Conservation (phyloP, 495 filamentous ascomycete species). For the Aspergillus haitiensis region DNA sequence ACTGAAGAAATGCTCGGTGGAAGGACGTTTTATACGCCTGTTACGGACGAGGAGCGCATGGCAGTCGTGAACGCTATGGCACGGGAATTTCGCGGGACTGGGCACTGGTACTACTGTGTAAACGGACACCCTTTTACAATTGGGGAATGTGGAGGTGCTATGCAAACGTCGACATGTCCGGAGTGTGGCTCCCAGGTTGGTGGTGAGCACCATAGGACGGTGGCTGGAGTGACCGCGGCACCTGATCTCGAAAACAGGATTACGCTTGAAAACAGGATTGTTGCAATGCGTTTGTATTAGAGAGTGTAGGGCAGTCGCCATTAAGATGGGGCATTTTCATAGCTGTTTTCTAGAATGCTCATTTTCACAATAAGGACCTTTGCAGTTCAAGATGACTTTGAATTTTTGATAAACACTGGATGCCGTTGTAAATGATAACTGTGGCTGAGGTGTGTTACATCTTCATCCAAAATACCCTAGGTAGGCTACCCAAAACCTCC, state of each 20-base stretch:
- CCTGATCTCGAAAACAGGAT: conserved; percentile 14
- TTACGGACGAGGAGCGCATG: conserved; percentile 48
- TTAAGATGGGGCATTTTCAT: too few species aligned
- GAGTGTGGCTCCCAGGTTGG: conserved; percentile 64
- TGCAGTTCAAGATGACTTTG: too few species aligned
- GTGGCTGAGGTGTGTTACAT: too few species aligned
- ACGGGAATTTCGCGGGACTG: conserved; percentile 51
- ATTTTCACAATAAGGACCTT: too few species aligned
- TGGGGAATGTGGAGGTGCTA: conserved; percentile 71
- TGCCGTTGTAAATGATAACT: too few species aligned
- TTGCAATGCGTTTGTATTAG: conserved; percentile 3
- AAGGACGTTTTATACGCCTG: conserved; percentile 41
- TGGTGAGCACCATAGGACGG: conserved; percentile 13
- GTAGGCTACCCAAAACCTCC: too few species aligned
- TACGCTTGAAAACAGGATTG: conserved; percentile 7
- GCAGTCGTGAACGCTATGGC: conserved; percentile 54
- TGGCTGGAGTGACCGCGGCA: conserved; percentile 11
- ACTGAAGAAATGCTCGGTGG: conserved; percentile 19
- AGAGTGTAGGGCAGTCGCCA: too few species aligned
- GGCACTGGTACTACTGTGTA: conserved; percentile 68
- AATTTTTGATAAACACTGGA: too few species aligned
- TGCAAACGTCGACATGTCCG: conserved; percentile 62
- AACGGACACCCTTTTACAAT: conserved; percentile 72
- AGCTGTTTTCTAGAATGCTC: too few species aligned
- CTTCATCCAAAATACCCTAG: too few species aligned